Base-by-base conservation (phyloP, 1,284 basidiomycete species). In the Papiliotrema fonsecae region DNA sequence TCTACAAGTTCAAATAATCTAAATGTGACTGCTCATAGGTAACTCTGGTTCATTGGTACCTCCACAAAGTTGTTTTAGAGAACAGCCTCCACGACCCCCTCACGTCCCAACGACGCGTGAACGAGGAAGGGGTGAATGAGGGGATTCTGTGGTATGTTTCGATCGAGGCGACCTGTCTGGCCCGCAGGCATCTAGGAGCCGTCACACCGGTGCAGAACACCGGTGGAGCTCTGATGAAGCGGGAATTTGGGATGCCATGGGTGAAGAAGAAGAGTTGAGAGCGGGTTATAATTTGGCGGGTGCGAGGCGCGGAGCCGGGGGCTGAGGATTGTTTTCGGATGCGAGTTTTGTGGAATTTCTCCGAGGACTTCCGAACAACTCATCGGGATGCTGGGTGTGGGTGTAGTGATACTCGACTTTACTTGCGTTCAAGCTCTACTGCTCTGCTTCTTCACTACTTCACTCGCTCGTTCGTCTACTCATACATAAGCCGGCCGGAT, bases 21-120 rank as follows among this genome's bases (percentile, higher is more conserved):
- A 57, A 40, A 50, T 69, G 63, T 69, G 47, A 56, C 56, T 66
- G 57, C 60, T 58, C 58, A 60, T 64, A 67, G 66, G 66, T 69
- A 65, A 69, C 66, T 59, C 62, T 50, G 62, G 57, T 58, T 69
- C 66, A 55, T 64, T 38, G 61, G 26, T 26, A 43, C 49, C 64
- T 67, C 66, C 58, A 48, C 64, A 57, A 55, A 59, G 66, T 58
- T 62, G 60, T 62, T 62, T 62, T 62, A 61, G 56, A 55, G 53
- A 61, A 60, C 55, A 62, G 56, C 55, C 47, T 39, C 25, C 21
- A 41, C 30, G 39, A 16, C 36, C 41, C 41, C n/a, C n/a, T n/a
- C n/a, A n/a, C n/a, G n/a, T n/a, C n/a, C n/a, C n/a, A n/a, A 13
- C 25, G 27, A 34, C 30, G 22, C 38, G 30, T 26, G 22, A 27